A percentile compares a stretch with the other conserved stretches of the same genome.
phyloP scores from a whole-genome alignment of 2,329 filamentous ascomycete species.

The Cytospora piceicola region DNA sequence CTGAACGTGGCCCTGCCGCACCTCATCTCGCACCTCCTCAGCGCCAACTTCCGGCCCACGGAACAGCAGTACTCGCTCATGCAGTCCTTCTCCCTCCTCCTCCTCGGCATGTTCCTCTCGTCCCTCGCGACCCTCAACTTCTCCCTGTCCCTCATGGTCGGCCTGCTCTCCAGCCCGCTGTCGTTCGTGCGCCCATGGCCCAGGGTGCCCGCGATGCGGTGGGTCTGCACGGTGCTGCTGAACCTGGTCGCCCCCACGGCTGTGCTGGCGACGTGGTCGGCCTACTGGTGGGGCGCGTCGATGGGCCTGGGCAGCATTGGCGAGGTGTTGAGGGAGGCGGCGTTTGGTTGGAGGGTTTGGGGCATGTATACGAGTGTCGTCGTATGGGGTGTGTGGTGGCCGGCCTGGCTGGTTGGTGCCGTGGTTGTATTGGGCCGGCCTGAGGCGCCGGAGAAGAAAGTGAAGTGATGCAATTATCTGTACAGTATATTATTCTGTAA shows the following conservation, averaged over 20 bases:
- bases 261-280: slow-evolving; percentile 54
- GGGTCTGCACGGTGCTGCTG: slow-evolving; percentile 55
- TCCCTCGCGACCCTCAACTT: slow-evolving; percentile 96
- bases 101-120: slow-evolving; percentile 89
- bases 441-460: slow-evolving; percentile 27
- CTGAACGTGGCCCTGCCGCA: slow-evolving; percentile 61
- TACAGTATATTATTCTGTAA: too few species aligned
- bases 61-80: slow-evolving; percentile 75
- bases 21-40: slow-evolving; percentile 59
- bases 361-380: slow-evolving; percentile 87
- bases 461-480: background rate
- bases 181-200: slow-evolving; percentile 68
- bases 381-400: slow-evolving; percentile 96
- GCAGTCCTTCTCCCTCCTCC: slow-evolving; percentile 89
- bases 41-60: slow-evolving; percentile 56
- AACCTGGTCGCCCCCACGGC: slow-evolving; percentile 66
- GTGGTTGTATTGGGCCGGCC: slow-evolving; percentile 55
- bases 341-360: slow-evolving; percentile 87
- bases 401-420: slow-evolving; percentile 76
- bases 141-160: slow-evolving; percentile 83
- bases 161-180: slow-evolving; percentile 76
- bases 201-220: slow-evolving; percentile 43
- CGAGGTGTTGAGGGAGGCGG: slow-evolving; percentile 70
- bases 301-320: slow-evolving; percentile 46
- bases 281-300: slow-evolving; percentile 34